Evolutionary conservation across 495 filamentous ascomycete species (phyloP).

Genomic region (Endocarpon pusillum): DNA sequence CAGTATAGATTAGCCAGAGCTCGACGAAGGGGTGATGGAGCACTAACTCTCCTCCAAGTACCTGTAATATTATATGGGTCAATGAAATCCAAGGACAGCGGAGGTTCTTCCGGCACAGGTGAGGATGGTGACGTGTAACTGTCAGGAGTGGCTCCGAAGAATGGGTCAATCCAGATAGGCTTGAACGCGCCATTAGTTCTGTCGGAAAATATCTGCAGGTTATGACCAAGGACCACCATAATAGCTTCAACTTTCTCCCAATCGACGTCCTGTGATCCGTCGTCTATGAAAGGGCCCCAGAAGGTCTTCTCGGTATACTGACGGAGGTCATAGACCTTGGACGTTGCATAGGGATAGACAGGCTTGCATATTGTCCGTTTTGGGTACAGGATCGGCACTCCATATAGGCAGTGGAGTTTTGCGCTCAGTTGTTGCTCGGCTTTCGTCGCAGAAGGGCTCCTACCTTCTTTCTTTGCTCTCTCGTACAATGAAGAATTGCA

Average conservation of each 20-base stretch:
- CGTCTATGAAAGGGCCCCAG: constrained; percentile 46
- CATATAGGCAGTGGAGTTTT: constrained; percentile 44
- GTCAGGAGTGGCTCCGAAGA: constrained; percentile 30
- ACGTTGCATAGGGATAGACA: constrained; percentile 36
- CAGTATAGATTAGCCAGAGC: neutral
- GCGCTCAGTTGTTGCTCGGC: constrained; percentile 37
- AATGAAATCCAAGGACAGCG: constrained; percentile 20
- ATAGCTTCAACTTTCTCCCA: constrained; percentile 58
- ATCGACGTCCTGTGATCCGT: constrained; percentile 35
- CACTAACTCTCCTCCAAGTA: constrained; percentile 35
- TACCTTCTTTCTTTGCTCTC: constrained; percentile 14
- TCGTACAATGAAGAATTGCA: constrained; percentile 35
- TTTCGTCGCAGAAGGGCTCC: constrained; percentile 1
- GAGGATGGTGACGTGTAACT: constrained; percentile 22
- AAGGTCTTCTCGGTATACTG: constrained; percentile 34
- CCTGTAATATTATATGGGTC: constrained; percentile 47
- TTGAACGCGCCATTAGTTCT: constrained; percentile 23
- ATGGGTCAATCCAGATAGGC: constrained; percentile 32
- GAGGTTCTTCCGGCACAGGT: constrained; percentile 13
- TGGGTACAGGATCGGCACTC: constrained; percentile 24
- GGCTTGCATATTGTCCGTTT: constrained; percentile 12
- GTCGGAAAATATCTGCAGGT: constrained; percentile 28
- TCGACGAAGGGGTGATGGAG: neutral
- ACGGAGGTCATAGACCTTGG: constrained; percentile 47
- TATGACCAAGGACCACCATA: constrained; percentile 39